These are phyloP conservation scores for Fusarium sterilihyphosum DNA, from an alignment of 2,329 filamentous ascomycete species.

Conservation along the genomic window DNA sequence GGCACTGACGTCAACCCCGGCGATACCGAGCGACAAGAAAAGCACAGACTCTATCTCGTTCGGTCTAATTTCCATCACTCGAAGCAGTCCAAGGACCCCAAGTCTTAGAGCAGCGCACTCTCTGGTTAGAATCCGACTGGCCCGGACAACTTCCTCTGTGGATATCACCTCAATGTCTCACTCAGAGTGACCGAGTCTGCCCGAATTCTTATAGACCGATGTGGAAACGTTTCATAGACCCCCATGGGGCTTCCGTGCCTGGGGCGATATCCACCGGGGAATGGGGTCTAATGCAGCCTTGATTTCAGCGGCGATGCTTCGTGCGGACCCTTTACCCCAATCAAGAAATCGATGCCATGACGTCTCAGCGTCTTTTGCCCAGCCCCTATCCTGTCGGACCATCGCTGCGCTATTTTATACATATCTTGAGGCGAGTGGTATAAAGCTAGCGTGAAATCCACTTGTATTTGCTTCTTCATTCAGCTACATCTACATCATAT, in stretches of 20 bases:
- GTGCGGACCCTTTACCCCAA: not conserved
- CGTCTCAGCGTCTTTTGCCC: not conserved
- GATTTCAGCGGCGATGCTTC: constrained; percentile 1
- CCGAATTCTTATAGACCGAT: constrained; percentile 1
- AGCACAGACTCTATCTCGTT: constrained; percentile 12
- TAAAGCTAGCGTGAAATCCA: constrained; percentile 1
- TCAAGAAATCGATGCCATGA: constrained; percentile 4
- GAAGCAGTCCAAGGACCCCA: constrained; percentile 5
- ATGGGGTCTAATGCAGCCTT: constrained; percentile 14
- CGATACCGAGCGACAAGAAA: constrained; percentile 14
- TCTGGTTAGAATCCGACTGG: constrained; percentile 22
- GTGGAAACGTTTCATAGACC: constrained; percentile 8
- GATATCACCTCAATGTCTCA: not conserved
- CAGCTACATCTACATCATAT: not conserved
- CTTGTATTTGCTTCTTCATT: not conserved
- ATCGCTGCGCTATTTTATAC: constrained; percentile 20
- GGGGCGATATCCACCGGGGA: not conserved
- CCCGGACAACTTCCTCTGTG: not conserved
- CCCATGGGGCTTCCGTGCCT: constrained; percentile 20
- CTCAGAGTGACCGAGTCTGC: not conserved
- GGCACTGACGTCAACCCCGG: constrained; percentile 29
- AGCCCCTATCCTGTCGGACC: constrained; percentile 10
- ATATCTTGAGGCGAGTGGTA: not conserved
- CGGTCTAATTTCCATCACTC: constrained; percentile 22
- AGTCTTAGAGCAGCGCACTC: not conserved